phyloP scores from a whole-genome alignment of 495 filamentous ascomycete genomes.

The Cudoniella acicularis region DNA sequence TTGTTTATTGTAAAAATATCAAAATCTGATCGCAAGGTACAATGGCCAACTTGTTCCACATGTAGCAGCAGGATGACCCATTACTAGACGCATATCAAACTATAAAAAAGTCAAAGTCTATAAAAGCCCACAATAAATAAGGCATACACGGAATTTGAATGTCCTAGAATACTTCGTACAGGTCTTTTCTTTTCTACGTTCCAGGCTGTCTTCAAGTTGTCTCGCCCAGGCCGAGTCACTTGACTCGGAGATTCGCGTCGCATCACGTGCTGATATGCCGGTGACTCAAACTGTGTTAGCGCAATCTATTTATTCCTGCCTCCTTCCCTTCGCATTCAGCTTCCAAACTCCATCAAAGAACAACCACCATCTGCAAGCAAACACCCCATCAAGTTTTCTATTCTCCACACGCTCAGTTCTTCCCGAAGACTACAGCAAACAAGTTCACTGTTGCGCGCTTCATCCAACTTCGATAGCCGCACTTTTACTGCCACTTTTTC shows the following conservation, averaged over 20 bases:
- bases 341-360: constrained; percentile 26
- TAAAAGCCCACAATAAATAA: no score
- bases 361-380: background rate
- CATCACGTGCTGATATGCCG: background rate
- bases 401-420: constrained; percentile 15
- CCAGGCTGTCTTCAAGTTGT: no score
- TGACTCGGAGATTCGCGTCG: background rate
- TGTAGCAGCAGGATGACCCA: no score
- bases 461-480: constrained; percentile 43
- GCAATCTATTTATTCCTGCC: constrained; percentile 25
- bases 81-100: no score
- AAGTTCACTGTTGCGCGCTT: constrained; percentile 28
- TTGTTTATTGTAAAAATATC: background rate
- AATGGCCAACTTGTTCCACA: no score
- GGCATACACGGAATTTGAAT: no score
- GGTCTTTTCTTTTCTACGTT: no score
- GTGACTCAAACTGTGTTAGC: background rate
- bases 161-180: no score
- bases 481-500: constrained; percentile 22
- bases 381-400: constrained; percentile 9
- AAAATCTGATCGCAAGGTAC: no score
- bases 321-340: constrained; percentile 22
- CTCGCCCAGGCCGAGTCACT: background rate
- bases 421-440: constrained; percentile 12
- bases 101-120: no score